These are phyloP conservation scores for Nitzschia inconspicua DNA, from an alignment of 108 stramenopile genomes.

Conservation along the genomic window DNA sequence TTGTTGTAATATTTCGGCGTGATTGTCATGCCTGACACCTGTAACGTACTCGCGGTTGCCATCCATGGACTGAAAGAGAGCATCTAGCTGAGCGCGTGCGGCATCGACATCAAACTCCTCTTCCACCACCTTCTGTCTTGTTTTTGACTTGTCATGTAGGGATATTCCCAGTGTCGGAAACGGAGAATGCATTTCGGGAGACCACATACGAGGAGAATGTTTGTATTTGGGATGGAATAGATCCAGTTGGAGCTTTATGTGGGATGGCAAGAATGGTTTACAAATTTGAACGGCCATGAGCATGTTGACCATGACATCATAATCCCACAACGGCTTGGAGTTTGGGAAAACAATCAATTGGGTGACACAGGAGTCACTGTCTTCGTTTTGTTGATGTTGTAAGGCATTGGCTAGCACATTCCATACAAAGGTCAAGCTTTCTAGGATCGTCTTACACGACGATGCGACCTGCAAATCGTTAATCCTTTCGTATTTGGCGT, in stretches of 20 bases:
- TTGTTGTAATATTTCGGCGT: not conserved
- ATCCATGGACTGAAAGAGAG: constrained; percentile 7
- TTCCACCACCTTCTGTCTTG: not conserved
- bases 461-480: constrained; percentile 20
- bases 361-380: not conserved
- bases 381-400: not conserved
- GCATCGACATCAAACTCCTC: constrained; percentile 6
- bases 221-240: constrained; percentile 35
- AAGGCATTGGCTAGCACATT: constrained; percentile 5
- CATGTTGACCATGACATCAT: constrained; percentile 21
- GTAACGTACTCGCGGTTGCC: not conserved
- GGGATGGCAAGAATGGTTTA: constrained; percentile 10
- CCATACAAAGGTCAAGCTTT: constrained; percentile 16
- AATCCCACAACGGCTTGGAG: constrained; percentile 10
- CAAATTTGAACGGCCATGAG: constrained; percentile 17
- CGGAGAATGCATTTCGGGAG: constrained; percentile 33
- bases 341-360: constrained; percentile 21
- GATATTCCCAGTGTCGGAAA: constrained; percentile 32
- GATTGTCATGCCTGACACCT: not conserved
- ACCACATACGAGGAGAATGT: constrained; percentile 30
- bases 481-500: constrained; percentile 8
- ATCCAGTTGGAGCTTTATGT: constrained; percentile 12
- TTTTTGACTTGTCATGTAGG: not conserved
- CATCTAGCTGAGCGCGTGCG: constrained; percentile 11
- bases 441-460: not conserved